phyloP scores from a whole-genome alignment of 2,329 filamentous ascomycete genomes.

The Clarireedia monteithiana region DNA sequence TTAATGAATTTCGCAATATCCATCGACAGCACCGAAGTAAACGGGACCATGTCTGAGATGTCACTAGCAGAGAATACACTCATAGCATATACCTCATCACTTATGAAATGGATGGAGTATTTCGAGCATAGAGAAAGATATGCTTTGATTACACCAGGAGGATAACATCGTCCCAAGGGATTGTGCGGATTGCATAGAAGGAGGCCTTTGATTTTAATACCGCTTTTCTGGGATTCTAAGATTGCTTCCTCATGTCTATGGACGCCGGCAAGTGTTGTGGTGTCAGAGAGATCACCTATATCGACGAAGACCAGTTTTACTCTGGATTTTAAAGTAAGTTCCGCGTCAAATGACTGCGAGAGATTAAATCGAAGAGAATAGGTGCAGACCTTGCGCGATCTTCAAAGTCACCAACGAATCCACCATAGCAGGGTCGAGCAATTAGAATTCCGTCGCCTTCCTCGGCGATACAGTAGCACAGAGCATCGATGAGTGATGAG shows the following conservation, averaged over 20 bases:
- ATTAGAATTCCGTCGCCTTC: slow-evolving; percentile 38
- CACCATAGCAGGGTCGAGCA: slow-evolving; percentile 38
- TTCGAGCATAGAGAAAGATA: slow-evolving; percentile 34
- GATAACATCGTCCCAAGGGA: slow-evolving; percentile 20
- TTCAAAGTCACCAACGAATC: slow-evolving; percentile 38
- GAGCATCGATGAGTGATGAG: slow-evolving; percentile 24
- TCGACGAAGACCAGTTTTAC: background rate
- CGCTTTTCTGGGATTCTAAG: slow-evolving; percentile 24
- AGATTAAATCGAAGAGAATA: background rate
- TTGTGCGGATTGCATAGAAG: slow-evolving; percentile 33
- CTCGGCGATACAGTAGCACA: slow-evolving; percentile 36
- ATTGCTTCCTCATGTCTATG: slow-evolving; percentile 33
- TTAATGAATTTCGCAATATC: slow-evolving; percentile 37
- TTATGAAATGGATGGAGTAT: slow-evolving; percentile 37
- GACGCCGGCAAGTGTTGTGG: slow-evolving; percentile 29
- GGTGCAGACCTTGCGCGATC: slow-evolving; percentile 21
- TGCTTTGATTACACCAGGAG: slow-evolving; percentile 20
- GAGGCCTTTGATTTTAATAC: slow-evolving; percentile 29
- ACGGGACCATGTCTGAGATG: slow-evolving; percentile 30
- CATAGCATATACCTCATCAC: slow-evolving; percentile 42
- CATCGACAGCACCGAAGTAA: slow-evolving; percentile 43
- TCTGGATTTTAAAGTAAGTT: background rate
- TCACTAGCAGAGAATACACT: slow-evolving; percentile 34
- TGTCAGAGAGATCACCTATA: slow-evolving; percentile 25
- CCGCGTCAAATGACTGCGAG: background rate